Evolutionary conservation across 805 yeast genomes (phyloP).

Genomic region (Cyberlindnera galapagoensis): DNA sequence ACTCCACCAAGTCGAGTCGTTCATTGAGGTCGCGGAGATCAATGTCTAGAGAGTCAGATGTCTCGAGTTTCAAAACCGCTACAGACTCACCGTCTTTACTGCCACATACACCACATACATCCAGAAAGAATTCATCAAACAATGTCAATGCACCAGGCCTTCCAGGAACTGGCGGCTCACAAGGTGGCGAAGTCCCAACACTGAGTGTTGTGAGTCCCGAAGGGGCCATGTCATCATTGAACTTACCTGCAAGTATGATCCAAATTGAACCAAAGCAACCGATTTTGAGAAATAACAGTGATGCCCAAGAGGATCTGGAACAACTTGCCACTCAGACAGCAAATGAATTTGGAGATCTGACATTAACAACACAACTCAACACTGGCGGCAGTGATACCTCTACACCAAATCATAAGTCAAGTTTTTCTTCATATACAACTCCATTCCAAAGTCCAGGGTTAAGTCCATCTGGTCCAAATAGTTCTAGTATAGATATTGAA

Average conservation of each 20-base stretch:
- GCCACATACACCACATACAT: constrained; percentile 22
- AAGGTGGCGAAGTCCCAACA: constrained; percentile 14
- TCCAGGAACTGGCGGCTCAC: constrained; percentile 7
- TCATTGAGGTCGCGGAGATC: constrained; percentile 32
- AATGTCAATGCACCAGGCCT: constrained; percentile 9
- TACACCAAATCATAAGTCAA: constrained; percentile 21
- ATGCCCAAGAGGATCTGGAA: constrained; percentile 17
- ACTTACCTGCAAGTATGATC: constrained; percentile 61
- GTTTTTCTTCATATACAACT: constrained; percentile 20
- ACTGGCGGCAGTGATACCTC: constrained; percentile 19
- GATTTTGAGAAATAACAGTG: constrained; percentile 48
- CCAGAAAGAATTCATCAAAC: constrained; percentile 21
- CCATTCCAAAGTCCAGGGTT: constrained; percentile 21
- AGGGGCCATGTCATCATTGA: constrained; percentile 20
- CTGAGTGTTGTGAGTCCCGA: constrained; percentile 24
- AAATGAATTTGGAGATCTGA: constrained; percentile 2
- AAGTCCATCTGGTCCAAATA: constrained; percentile 19
- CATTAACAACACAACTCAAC: constrained; percentile 2
- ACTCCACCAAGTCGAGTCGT: constrained; percentile 40
- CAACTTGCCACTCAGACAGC: constrained; percentile 6
- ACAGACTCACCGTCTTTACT: constrained; percentile 23
- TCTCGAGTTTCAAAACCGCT: constrained; percentile 28
- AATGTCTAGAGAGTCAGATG: constrained; percentile 23
- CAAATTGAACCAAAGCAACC: constrained; percentile 70
- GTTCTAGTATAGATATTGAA: constrained; percentile 52